Conservation (phyloP, 352 stramenopile species). For the Thraustotheca clavata region DNA sequence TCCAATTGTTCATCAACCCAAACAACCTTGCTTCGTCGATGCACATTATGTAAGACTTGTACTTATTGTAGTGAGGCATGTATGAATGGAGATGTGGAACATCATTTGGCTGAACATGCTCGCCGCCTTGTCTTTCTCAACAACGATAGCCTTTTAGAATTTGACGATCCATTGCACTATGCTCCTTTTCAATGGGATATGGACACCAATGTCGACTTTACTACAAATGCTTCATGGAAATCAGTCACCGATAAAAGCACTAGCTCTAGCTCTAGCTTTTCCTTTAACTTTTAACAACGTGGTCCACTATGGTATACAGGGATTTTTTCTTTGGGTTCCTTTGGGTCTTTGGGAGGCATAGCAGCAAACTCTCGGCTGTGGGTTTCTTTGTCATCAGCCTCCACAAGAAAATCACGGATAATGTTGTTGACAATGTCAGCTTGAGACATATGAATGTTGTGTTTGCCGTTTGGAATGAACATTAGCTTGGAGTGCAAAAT, state of each 20-base stretch:
- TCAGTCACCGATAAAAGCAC: not conserved
- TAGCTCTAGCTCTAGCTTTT: slow-evolving; percentile 10
- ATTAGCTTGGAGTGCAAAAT: slow-evolving; percentile 75
- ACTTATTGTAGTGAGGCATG: slow-evolving; percentile 64
- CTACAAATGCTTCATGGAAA: slow-evolving; percentile 5
- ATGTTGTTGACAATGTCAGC: slow-evolving; percentile 43
- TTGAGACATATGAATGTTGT: slow-evolving; percentile 44
- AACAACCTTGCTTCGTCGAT: slow-evolving; percentile 33
- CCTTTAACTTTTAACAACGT: slow-evolving; percentile 21
- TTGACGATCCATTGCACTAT: slow-evolving; percentile 59
- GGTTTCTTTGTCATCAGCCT: slow-evolving; percentile 73
- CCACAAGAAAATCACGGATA: slow-evolving; percentile 51
- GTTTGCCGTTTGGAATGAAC: slow-evolving; percentile 38
- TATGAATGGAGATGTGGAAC: slow-evolving; percentile 28
- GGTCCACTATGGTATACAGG: slow-evolving; percentile 6
- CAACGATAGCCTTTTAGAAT: slow-evolving; percentile 44
- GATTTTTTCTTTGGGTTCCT: not conserved
- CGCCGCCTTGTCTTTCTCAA: slow-evolving; percentile 56
- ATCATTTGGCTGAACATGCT: slow-evolving; percentile 56
- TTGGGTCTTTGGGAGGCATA: slow-evolving; percentile 25
- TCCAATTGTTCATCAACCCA: slow-evolving; percentile 2
- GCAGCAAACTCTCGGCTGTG: slow-evolving; percentile 76
- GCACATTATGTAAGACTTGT: slow-evolving; percentile 67
- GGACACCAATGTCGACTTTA: slow-evolving; percentile 12
- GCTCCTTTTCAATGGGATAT: slow-evolving; percentile 29